These are phyloP conservation scores for Mycena haematopus DNA, from an alignment of 768 basidiomycete species.

Conservation along the genomic window DNA sequence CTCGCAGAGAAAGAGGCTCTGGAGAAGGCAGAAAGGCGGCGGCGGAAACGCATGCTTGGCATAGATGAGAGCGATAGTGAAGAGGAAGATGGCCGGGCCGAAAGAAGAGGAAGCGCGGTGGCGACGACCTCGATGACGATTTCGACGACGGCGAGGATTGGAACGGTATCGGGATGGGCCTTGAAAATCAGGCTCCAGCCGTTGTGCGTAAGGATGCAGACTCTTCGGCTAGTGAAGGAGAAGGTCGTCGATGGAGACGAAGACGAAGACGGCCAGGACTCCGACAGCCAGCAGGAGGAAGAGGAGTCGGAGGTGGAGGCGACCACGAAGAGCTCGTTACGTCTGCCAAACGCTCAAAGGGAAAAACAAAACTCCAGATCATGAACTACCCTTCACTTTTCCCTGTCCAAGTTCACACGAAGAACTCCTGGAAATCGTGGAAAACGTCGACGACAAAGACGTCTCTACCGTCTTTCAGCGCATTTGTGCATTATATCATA, in stretches of 20 bases:
- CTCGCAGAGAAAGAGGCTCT: conserved; percentile 85
- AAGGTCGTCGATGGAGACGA: conserved; percentile 44
- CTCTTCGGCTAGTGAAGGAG: conserved; percentile 41
- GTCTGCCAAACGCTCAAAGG: conserved; percentile 36
- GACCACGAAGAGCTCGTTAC: conserved; percentile 53
- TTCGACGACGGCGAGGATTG: conserved; percentile 58
- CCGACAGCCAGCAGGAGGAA: conserved; percentile 40
- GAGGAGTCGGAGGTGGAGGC: conserved; percentile 45
- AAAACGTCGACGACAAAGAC: conserved; percentile 72
- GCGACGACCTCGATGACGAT: conserved; percentile 93
- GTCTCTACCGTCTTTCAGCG: conserved; percentile 85
- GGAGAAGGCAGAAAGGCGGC: conserved; percentile 82
- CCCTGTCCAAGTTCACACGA: conserved; percentile 86
- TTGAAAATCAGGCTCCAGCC: conserved; percentile 39
- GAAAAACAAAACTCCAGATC: conserved; percentile 42
- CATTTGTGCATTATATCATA: conserved; percentile 89
- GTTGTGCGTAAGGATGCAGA: conserved; percentile 40
- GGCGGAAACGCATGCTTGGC: conserved; percentile 87
- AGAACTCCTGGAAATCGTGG: conserved; percentile 86
- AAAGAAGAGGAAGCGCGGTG: conserved; percentile 61
- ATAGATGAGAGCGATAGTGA: conserved; percentile 72
- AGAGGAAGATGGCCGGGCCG: conserved; percentile 53
- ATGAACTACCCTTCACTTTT: conserved; percentile 92
- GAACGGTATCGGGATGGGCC: conserved; percentile 48
- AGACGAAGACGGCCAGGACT: conserved; percentile 47